phyloP scores from a whole-genome alignment of 2,329 filamentous ascomycete species.

The Exophiala phaeomuriformis region DNA sequence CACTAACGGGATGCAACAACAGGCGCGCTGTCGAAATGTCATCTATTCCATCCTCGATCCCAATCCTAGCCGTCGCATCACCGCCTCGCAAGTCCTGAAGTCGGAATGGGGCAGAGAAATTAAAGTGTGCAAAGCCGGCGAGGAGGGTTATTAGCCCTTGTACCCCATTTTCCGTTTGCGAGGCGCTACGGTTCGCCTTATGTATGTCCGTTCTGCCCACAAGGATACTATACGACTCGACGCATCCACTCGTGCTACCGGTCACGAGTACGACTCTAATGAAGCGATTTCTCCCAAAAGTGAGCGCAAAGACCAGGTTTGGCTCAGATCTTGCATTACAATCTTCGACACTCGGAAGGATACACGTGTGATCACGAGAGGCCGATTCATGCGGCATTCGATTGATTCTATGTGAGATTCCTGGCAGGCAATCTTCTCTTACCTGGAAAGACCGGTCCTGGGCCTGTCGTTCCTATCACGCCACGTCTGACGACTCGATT shows the following conservation, averaged over 20 bases:
- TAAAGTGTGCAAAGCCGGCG: slow-evolving; percentile 90
- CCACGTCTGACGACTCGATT: too few species aligned
- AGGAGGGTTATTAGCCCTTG: slow-evolving; percentile 69
- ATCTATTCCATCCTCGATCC: slow-evolving; percentile 98
- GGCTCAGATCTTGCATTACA: not conserved
- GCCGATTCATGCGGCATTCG: too few species aligned
- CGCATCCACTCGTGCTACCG: slow-evolving; percentile 7
- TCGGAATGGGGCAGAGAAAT: slow-evolving; percentile 99
- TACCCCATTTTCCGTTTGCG: not conserved
- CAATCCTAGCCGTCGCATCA: slow-evolving; percentile 84
- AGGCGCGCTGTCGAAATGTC: slow-evolving; percentile 96
- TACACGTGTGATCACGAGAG: not conserved
- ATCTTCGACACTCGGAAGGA: not conserved
- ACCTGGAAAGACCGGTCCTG: too few species aligned
- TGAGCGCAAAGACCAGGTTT: slow-evolving; percentile 15
- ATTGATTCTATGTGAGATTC: too few species aligned
- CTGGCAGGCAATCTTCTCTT: too few species aligned
- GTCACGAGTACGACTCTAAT: slow-evolving; percentile 17
- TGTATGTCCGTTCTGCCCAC: too few species aligned
- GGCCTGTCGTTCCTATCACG: too few species aligned
- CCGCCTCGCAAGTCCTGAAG: slow-evolving; percentile 90
- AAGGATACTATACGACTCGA: not conserved
- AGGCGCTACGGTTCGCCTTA: not conserved
- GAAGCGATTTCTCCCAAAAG: slow-evolving; percentile 12
- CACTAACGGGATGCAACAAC: slow-evolving; percentile 23